Base-by-base conservation (phyloP, 164 flowering plant genomes). In the Piper betle region DNA sequence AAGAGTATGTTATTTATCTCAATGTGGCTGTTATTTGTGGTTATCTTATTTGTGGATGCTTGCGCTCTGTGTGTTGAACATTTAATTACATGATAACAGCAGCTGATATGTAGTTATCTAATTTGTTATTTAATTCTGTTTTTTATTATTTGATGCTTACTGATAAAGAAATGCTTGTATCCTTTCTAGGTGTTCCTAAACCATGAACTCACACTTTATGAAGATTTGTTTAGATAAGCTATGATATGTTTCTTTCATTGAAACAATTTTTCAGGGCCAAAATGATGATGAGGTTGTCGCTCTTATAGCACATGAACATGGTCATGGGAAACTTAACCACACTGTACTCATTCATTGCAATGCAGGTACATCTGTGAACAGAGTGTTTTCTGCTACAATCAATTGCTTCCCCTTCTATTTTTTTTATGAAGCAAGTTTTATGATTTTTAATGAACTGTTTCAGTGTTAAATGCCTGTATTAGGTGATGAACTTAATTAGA, bases 231-330 rank as follows among this genome's bases (percentile, higher is more conserved):
- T 10, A 6, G 11, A 6, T 42, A 6, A 42, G 6, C 46, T 42
- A 42, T 42, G 46, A 42, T 0, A 42, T 42, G 15, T 46, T 46
- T 46, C 10, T 46, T 46, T 17, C 40, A 7, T 56, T 55, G 60
- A 11, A 46, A 56, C n/a, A 43, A 53, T 11, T 48, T 37, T 53
- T 59, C 82, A 94, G 99, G 91, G 99, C 83, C 78, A 89, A 72
- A 72, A 81, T 64, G 91, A 79, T 55, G 91, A 88, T 62, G 99
- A 94, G 76, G 84, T 94, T 77, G 99, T 91, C 68, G 97, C 97
- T 72, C 95, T 94, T 55, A 77, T 94, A 69, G 33, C 33, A 0
- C 33, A 25, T 25, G 33, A 25, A 25, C 33, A 25, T 25, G 33
- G 33, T 25, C 33, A 77, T 94, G 69, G 99, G 99, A 94, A 94